Percentiles rank a stretch among this genome's conserved stretches.
These are phyloP conservation scores for Ogataea sp. DNA, from an alignment of 805 yeast genomes.

Conservation along the genomic window DNA sequence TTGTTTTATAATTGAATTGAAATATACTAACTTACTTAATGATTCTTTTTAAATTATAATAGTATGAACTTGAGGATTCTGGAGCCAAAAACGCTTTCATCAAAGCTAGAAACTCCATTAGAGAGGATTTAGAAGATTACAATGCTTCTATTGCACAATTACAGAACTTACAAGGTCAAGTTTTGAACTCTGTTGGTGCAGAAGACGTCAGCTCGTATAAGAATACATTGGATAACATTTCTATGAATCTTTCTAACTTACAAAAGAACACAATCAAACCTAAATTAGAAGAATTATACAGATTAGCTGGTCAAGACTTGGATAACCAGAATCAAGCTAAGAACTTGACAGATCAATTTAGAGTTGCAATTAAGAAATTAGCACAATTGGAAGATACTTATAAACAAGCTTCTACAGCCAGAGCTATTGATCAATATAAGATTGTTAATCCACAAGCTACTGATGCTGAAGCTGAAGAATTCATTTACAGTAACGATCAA, in stretches of 20 bases:
- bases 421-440: slow-evolving; percentile 88
- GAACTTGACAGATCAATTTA: slow-evolving; percentile 74
- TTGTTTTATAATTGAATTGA: too few species aligned
- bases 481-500: slow-evolving; percentile 77
- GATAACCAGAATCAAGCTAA: slow-evolving; percentile 90
- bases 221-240: slow-evolving; percentile 68
- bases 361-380: slow-evolving; percentile 80
- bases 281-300: slow-evolving; percentile 71
- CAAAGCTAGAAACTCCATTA: slow-evolving; percentile 59
- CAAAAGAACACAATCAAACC: slow-evolving; percentile 62
- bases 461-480: slow-evolving; percentile 75
- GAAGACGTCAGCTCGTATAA: slow-evolving; percentile 63
- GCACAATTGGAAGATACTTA: slow-evolving; percentile 81
- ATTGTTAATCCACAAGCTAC: slow-evolving; percentile 84
- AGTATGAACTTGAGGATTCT: background rate
- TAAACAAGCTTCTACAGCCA: slow-evolving; percentile 74
- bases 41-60: too few species aligned
- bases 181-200: slow-evolving; percentile 65
- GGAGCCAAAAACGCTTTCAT: slow-evolving; percentile 41
- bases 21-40: too few species aligned
- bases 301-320: slow-evolving; percentile 58
- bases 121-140: slow-evolving; percentile 62
- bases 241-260: slow-evolving; percentile 69
- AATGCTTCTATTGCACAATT: slow-evolving; percentile 61
- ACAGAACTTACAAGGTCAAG: slow-evolving; percentile 59